Percentiles rank a stretch among this genome's conserved stretches.
Evolutionary conservation across 257 asterid genomes (phyloP).

Genomic region (Nicotiana benthamiana): DNA sequence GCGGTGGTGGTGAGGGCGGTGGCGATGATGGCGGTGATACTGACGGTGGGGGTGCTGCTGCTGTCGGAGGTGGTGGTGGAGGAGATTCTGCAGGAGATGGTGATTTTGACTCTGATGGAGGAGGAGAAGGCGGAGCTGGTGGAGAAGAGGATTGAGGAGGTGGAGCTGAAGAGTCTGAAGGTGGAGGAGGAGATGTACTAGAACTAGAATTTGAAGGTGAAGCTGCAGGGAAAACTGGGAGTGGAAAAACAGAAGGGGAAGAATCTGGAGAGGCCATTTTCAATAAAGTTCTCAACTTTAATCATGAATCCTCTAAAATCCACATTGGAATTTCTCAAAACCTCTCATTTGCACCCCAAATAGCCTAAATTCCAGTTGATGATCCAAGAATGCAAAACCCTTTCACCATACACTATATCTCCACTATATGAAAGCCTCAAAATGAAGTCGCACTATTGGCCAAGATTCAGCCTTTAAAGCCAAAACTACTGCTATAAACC

Average conservation of each 20-base stretch:
- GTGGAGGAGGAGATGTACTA: slow-evolving; percentile 16
- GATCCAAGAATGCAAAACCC: background rate
- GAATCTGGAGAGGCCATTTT: slow-evolving; percentile 30
- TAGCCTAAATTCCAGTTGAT: slow-evolving; percentile 2
- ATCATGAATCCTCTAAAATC: background rate
- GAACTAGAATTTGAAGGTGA: slow-evolving; percentile 24
- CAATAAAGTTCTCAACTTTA: background rate
- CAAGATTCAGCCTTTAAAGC: background rate
- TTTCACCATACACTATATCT: background rate
- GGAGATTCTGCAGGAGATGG: slow-evolving; percentile 20
- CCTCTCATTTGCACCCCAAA: background rate
- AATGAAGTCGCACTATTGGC: background rate
- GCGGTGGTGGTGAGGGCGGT: slow-evolving; percentile 17
- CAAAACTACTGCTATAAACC: background rate
- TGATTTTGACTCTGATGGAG: slow-evolving; percentile 29
- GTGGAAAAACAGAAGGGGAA: slow-evolving; percentile 29
- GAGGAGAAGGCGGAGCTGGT: slow-evolving; percentile 12
- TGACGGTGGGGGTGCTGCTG: slow-evolving; percentile 8
- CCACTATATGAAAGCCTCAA: background rate
- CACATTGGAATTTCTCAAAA: background rate
- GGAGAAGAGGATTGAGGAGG: slow-evolving; percentile 38
- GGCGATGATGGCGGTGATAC: slow-evolving; percentile 26
- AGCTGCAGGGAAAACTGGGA: slow-evolving; percentile 6
- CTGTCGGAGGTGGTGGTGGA: slow-evolving; percentile 14
- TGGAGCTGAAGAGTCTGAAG: slow-evolving; percentile 21